These are phyloP conservation scores for Aspergillus cejpii DNA, from an alignment of 2,329 filamentous ascomycete species.

Conservation along the genomic window DNA sequence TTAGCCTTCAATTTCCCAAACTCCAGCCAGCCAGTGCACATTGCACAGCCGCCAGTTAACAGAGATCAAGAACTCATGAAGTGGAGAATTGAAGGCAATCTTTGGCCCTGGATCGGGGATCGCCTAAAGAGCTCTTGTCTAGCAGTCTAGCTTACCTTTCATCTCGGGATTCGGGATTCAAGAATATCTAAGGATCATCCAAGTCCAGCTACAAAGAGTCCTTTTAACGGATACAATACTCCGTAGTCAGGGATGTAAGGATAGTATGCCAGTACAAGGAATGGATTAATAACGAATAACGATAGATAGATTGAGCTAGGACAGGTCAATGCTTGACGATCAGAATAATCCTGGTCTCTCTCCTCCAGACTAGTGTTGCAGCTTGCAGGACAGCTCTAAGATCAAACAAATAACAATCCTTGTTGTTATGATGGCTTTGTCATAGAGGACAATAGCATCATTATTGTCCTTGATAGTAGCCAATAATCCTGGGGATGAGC, in stretches of 20 bases:
- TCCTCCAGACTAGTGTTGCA: conserved; percentile 3
- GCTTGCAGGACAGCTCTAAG: not conserved
- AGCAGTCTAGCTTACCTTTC: not conserved
- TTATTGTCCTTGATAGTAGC: not conserved
- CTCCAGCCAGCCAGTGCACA: not conserved
- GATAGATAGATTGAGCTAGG: no score
- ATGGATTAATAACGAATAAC: no score
- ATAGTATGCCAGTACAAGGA: no score
- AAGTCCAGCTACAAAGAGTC: no score
- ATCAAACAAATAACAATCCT: not conserved
- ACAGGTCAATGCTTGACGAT: no score
- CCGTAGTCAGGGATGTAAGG: no score
- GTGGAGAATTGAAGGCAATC: not conserved
- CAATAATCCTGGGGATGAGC: no score
- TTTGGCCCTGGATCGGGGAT: not conserved
- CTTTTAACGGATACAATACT: no score
- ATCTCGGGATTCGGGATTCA: not conserved
- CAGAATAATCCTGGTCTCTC: not conserved
- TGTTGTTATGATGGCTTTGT: not conserved
- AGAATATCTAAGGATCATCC: no score
- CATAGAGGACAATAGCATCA: not conserved
- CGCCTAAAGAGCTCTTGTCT: not conserved
- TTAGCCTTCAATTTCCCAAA: not conserved
- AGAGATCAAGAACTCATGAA: not conserved
- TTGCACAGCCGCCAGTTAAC: not conserved